These are phyloP conservation scores for Rhipidocladum racemiflorum DNA, from an alignment of 176 grass and related monocot species.

Conservation along the genomic window DNA sequence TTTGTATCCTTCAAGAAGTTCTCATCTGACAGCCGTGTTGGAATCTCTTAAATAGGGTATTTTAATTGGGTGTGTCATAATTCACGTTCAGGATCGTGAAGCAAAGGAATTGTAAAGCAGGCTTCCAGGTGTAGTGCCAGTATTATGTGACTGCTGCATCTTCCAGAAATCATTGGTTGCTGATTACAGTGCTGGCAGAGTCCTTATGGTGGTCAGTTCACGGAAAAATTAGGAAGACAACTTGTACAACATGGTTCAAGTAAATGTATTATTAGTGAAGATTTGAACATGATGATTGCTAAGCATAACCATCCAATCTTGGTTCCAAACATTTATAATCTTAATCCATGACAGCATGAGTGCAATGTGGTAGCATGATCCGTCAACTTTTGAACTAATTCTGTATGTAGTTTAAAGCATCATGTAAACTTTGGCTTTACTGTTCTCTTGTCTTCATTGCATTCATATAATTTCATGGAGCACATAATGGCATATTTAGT, in stretches of 20 bases:
- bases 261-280: constrained; percentile 32
- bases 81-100: constrained; percentile 80
- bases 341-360: constrained; percentile 19
- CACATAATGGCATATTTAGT: constrained; percentile 5
- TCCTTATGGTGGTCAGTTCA: constrained; percentile 58
- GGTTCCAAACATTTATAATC: constrained; percentile 33
- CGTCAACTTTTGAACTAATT: constrained; percentile 30
- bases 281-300: constrained; percentile 35
- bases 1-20: constrained; percentile 53
- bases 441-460: constrained; percentile 26
- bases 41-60: constrained; percentile 95
- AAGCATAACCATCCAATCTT: constrained; percentile 21
- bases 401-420: constrained; percentile 29
- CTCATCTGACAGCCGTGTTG: constrained; percentile 75
- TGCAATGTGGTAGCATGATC: constrained; percentile 31
- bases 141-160: constrained; percentile 52
- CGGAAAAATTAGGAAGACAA: constrained; percentile 47
- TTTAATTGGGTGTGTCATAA: constrained; percentile 95
- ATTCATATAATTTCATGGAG: constrained; percentile 13
- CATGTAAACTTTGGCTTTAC: constrained; percentile 20
- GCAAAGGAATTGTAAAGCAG: constrained; percentile 82
- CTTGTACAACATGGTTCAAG: constrained; percentile 46
- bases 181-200: constrained; percentile 52
- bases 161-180: constrained; percentile 57
- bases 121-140: constrained; percentile 58